These are phyloP conservation scores for Trichoderma koningiopsis DNA, from an alignment of 2,329 filamentous ascomycete genomes.

Conservation along the genomic window DNA sequence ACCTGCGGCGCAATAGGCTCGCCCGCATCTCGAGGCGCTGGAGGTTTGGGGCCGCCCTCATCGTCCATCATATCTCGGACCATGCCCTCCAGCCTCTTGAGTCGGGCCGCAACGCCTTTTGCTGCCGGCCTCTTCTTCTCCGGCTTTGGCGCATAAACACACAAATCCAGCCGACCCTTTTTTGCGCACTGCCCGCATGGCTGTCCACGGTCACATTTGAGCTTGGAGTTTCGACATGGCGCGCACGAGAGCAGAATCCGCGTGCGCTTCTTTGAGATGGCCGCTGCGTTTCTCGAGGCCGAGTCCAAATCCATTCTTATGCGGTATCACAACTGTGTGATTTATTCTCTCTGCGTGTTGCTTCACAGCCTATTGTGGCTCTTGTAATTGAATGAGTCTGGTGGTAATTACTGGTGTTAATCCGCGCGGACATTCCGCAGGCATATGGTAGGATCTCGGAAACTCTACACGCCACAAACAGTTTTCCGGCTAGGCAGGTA, in stretches of 20 bases:
- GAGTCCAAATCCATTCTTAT: constrained; percentile 17
- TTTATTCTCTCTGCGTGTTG: not conserved
- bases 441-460: not conserved
- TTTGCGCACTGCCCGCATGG: constrained; percentile 58
- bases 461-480: not conserved
- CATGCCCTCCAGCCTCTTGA: constrained; percentile 59
- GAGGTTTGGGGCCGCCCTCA: constrained; percentile 32
- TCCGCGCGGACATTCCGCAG: not conserved
- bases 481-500: not conserved
- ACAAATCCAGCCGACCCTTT: constrained; percentile 49
- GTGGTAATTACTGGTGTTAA: not conserved
- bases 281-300: not conserved
- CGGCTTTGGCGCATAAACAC: constrained; percentile 53
- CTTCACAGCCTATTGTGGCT: not conserved
- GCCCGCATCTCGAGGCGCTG: constrained; percentile 21
- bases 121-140: constrained; percentile 44
- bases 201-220: constrained; percentile 57
- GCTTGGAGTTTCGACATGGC: constrained; percentile 56
- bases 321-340: not conserved
- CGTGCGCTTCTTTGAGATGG: constrained; percentile 43
- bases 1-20: constrained; percentile 31
- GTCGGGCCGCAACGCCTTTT: constrained; percentile 56
- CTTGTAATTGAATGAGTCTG: not conserved
- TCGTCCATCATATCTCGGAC: constrained; percentile 58
- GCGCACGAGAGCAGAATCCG: constrained; percentile 56